Conservation (phyloP, 805 yeast species). For the Pichia heedii region DNA sequence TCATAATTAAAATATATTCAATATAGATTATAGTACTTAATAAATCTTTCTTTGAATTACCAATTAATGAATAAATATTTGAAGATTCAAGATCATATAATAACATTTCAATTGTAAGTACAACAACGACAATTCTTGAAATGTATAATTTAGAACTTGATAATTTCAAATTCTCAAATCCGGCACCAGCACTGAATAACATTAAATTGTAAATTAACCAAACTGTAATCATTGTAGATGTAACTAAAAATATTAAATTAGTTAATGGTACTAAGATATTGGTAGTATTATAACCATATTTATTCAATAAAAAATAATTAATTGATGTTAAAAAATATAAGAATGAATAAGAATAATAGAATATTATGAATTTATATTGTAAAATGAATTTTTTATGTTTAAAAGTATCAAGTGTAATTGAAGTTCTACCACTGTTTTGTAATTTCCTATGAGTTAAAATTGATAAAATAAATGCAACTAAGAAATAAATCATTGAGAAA, state of each 20-base stretch:
- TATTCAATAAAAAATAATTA: conserved; percentile 17
- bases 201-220: conserved; percentile 28
- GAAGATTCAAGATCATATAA: conserved; percentile 24
- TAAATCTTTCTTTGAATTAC: conserved; percentile 14
- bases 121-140: conserved; percentile 15
- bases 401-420: conserved; percentile 13
- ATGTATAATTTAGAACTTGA: conserved; percentile 8
- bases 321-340: conserved; percentile 15
- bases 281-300: conserved; percentile 20
- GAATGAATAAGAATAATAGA: conserved; percentile 13
- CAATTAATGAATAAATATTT: conserved; percentile 21
- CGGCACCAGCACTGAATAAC: conserved; percentile 23
- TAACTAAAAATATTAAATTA: conserved; percentile 15
- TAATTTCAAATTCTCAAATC: conserved; percentile 6
- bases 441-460: conserved; percentile 12
- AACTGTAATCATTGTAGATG: conserved; percentile 19
- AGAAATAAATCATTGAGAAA: conserved; percentile 17
- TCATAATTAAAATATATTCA: conserved; percentile 15
- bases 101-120: conserved; percentile 21
- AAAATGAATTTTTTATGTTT: conserved; percentile 16
- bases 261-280: conserved; percentile 15
- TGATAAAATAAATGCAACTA: conserved; percentile 11
- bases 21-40: conserved; percentile 18
- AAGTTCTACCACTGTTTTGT: conserved; percentile 13
- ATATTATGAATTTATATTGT: conserved; percentile 21